Evolutionary conservation across 1,284 basidiomycete genomes (phyloP), one percentile per base, ranked within the genome.

Genomic region (Cryptococcus sp.): DNA sequence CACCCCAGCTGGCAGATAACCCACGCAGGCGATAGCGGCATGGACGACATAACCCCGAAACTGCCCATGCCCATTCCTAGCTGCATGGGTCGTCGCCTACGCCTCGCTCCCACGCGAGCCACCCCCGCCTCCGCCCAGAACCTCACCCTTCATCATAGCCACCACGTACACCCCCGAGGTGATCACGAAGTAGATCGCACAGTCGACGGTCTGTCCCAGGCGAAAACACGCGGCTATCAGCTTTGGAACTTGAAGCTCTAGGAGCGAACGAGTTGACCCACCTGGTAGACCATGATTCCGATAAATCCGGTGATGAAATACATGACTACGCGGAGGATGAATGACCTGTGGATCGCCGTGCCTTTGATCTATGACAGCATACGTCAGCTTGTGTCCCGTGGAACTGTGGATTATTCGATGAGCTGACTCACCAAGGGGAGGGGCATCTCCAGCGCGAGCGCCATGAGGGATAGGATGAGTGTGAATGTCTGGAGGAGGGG

Each of bases 221-320:
- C n/a, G 7, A 16, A 46, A n/a, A 4, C 16, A n/a, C n/a, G n/a
- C n/a, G n/a, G n/a, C n/a, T n/a, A 13, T 52, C n/a, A 38, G n/a
- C 18, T 46, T 1, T n/a, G n/a, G 21, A 12, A 3, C 35, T 12
- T 36, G 28, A n/a, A 37, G 5, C n/a, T 18, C 12, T n/a, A 35
- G 12, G 8, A 5, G 28, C 16, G 35, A 6, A 21, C 44, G 4
- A 28, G 12, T 16, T 21, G 9, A 68, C 81, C 64, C 66, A 87
- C 89, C 79, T 91, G 89, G 78, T 91, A 91, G 71, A 82, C 87
- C 52, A 92, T 73, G 51, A 88, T 80, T 23, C 82, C 79, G n/a
- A 88, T 65, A 70, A 85, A 83, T 0, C 83, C 79, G 68, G 88
- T 85, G 61, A 85, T 76, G 46, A 86, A 65, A 55, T 91, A 79